A percentile compares a stretch with the other conserved stretches of the same genome.
phyloP scores from a whole-genome alignment of 2,329 filamentous ascomycete species.

The Beauveria varroae region DNA sequence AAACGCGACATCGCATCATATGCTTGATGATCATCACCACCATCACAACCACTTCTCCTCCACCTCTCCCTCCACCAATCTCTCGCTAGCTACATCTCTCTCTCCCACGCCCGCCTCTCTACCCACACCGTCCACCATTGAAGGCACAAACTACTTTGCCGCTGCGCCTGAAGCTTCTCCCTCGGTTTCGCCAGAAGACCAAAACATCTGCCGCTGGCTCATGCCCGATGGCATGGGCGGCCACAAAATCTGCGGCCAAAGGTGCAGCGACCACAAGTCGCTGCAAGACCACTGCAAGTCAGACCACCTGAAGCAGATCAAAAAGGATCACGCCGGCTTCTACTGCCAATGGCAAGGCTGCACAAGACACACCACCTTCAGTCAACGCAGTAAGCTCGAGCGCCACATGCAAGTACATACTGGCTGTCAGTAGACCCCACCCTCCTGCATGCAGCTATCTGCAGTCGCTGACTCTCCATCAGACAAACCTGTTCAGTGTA shows the following conservation, averaged over 20 bases:
- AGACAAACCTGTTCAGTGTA: constrained; percentile 55
- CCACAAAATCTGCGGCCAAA: constrained; percentile 22
- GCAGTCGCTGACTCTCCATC: constrained; percentile 5
- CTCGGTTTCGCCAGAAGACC: constrained; percentile 17
- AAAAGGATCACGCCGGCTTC: constrained; percentile 39
- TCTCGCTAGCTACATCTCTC: constrained; percentile 18
- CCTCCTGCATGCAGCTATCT: background rate
- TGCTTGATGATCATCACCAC: constrained; percentile 4
- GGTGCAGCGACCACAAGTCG: constrained; percentile 37
- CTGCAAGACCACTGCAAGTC: constrained; percentile 49
- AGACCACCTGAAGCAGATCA: constrained; percentile 39
- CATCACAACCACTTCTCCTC: constrained; percentile 16
- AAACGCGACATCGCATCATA: constrained; percentile 1
- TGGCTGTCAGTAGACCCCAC: constrained; percentile 41
- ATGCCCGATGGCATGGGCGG: constrained; percentile 14
- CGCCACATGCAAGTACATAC: constrained; percentile 60
- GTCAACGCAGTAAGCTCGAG: constrained; percentile 55
- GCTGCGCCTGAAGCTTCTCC: constrained; percentile 12
- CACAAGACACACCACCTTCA: constrained; percentile 44
- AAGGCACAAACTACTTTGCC: constrained; percentile 12
- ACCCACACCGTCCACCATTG: constrained; percentile 22
- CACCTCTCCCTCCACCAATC: constrained; percentile 17
- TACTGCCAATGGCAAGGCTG: constrained; percentile 52
- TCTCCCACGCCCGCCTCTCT: constrained; percentile 21
- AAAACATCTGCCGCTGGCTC: constrained; percentile 28